A percentile compares a stretch with the other conserved stretches of the same genome.
phyloP scores from a whole-genome alignment of 768 basidiomycete genomes.

The Agaricus sinodeliciosus region DNA sequence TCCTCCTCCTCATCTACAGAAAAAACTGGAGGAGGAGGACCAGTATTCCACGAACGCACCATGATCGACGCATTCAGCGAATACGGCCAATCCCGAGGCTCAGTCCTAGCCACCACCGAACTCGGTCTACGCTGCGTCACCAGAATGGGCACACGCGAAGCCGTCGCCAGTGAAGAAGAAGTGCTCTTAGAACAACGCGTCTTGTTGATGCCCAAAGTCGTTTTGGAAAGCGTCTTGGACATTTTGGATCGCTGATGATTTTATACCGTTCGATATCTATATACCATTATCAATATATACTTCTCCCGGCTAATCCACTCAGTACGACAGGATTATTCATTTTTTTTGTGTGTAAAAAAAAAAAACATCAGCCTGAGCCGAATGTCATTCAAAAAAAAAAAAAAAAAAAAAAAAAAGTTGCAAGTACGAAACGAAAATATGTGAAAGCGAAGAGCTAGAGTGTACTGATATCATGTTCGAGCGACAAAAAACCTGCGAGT shows the following conservation, averaged over 20 bases:
- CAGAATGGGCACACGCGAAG: conserved; percentile 11
- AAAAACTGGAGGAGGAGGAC: conserved; percentile 13
- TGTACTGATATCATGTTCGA: too few relatives aligned
- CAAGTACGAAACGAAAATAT: too few relatives aligned
- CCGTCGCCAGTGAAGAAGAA: conserved; percentile 23
- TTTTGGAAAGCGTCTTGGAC: conserved; percentile 62
- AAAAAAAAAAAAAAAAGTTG: too few relatives aligned
- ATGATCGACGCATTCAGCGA: conserved; percentile 65
- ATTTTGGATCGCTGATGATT: conserved; percentile 19
- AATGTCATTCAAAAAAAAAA: too few relatives aligned
- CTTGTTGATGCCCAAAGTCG: conserved; percentile 67
- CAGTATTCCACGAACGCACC: conserved; percentile 24
- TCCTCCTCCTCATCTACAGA: conserved; percentile 23
- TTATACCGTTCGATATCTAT: too few relatives aligned
- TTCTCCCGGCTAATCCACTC: background rate
- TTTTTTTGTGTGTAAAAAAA: background rate
- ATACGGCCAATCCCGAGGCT: conserved; percentile 41
- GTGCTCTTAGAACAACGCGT: conserved; percentile 49
- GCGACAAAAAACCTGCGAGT: too few relatives aligned
- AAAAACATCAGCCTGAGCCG: background rate
- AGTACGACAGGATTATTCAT: too few relatives aligned
- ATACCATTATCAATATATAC: background rate
- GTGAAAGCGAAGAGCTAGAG: too few relatives aligned
- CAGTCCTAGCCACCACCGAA: conserved; percentile 65
- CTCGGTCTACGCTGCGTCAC: conserved; percentile 64